Evolutionary conservation across 2,329 filamentous ascomycete species (phyloP), one percentile per base, ranked within the genome.

Genomic region (Eutypa lata): DNA sequence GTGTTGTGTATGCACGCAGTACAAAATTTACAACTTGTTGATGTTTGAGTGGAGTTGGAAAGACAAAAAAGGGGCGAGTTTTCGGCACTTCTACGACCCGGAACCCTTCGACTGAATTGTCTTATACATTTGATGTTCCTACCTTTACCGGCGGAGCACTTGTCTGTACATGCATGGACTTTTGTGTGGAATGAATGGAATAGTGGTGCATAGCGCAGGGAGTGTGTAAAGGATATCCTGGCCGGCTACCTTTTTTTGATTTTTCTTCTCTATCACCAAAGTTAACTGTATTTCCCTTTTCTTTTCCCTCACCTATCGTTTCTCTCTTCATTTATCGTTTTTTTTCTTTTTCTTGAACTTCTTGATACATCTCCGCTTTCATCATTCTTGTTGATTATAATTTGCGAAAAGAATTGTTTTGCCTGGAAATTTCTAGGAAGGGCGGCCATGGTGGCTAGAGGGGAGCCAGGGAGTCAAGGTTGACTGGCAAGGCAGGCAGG

Each of bases 41-140:
- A 71, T 71, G 66, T 65, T 69, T 68, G 66, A 65, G 65, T 65
- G 64, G 58, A 69, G 71, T 66, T 66, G 71, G 71, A 70, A 72
- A 73, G 68, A 72, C 62, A 73, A 75, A 74, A 53, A 74, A 53
- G 21, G 40, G 56, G 53, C 53, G 55, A 57, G 56, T 61, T 61
- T 56, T 53, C 51, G 48, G 57, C 55, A 63, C 50, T 55, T 53
- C 50, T 58, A 50, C 55, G 56, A 59, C 55, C 56, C 56, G 56
- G 57, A 53, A 60, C 43, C 59, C 50, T 53, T 58, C 56, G 53
- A 60, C 51, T 57, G 55, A 42, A 57, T 63, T 56, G 57, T 62
- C 54, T 61, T 55, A 66, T 67, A 66, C 61, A 62, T 57, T 58
- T 56, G 58, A 61, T 53, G 60, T 59, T 60, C 61, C 58, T 57